A percentile compares a stretch with the other conserved stretches of the same genome.
These are phyloP conservation scores for Sporisorium iseilematis-ciliati DNA, from an alignment of 1,284 basidiomycete genomes.

Conservation along the genomic window DNA sequence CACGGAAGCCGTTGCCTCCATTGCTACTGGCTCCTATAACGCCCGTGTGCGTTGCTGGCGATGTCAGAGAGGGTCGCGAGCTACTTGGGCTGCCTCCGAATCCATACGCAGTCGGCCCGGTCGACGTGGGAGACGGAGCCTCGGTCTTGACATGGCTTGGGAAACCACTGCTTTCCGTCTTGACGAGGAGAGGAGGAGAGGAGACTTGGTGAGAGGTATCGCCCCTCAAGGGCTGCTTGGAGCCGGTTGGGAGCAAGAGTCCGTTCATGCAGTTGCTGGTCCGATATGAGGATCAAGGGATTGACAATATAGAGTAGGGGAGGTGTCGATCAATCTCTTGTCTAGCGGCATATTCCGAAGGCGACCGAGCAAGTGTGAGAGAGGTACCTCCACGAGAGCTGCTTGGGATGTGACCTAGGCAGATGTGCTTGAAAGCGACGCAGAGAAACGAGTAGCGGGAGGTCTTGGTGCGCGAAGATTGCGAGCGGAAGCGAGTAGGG, in stretches of 20 bases:
- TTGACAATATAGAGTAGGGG: conserved; percentile 14
- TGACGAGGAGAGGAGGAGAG: conserved; percentile 27
- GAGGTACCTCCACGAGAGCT: conserved; percentile 34
- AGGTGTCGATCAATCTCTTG: conserved; percentile 27
- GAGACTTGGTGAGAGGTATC: conserved; percentile 23
- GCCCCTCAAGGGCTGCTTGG: conserved; percentile 44
- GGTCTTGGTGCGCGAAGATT: background rate
- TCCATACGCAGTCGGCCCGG: conserved; percentile 6
- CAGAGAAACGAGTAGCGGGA: background rate
- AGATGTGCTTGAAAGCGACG: conserved; percentile 26
- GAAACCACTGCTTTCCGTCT: conserved; percentile 14
- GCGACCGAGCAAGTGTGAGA: conserved; percentile 17
- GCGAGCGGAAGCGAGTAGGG: background rate
- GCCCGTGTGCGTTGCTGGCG: conserved; percentile 9
- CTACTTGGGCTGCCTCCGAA: background rate
- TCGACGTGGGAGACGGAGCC: conserved; percentile 1
- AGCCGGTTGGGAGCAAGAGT: conserved; percentile 46
- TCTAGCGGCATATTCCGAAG: conserved; percentile 43
- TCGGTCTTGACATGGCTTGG: conserved; percentile 33
- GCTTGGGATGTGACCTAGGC: conserved; percentile 16
- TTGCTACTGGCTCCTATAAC: conserved; percentile 5
- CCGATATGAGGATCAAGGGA: background rate
- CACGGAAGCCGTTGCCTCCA: conserved; percentile 5
- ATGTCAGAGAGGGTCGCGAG: conserved; percentile 8
- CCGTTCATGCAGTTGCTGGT: conserved; percentile 41